phyloP scores from a whole-genome alignment of 345 rosid species.

The Cardamine chenopodiifolia region DNA sequence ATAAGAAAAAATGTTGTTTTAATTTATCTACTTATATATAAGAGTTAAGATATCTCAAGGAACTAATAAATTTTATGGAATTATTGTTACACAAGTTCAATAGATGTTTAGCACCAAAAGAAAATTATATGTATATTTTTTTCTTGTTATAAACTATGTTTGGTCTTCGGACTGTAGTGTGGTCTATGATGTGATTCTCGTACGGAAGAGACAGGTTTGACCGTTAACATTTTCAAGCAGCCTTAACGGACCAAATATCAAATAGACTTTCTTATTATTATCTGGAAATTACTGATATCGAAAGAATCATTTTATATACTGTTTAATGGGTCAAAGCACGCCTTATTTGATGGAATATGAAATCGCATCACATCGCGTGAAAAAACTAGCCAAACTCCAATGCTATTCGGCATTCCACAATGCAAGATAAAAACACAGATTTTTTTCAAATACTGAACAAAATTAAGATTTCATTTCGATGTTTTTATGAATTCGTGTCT shows the following conservation, averaged over 20 bases:
- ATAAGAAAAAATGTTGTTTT: not conserved
- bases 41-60: not conserved
- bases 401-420: not conserved
- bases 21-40: slow-evolving; percentile 12
- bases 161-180: no score
- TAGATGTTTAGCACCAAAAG: not conserved
- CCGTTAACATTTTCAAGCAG: slow-evolving; percentile 36
- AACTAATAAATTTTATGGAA: no score
- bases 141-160: no score
- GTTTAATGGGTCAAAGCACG: slow-evolving; percentile 41
- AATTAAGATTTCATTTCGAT: not conserved
- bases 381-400: not conserved
- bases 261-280: slow-evolving; percentile 27
- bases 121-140: no score
- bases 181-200: slow-evolving; percentile 36
- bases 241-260: slow-evolving; percentile 42
- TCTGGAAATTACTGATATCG: slow-evolving; percentile 16
- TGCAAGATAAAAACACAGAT: no score
- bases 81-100: not conserved
- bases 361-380: slow-evolving; percentile 27
- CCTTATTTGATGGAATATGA: slow-evolving; percentile 36
- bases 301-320: not conserved
- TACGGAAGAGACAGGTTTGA: slow-evolving; percentile 35
- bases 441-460: no score
- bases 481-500: not conserved